These are phyloP conservation scores for Geosmithia flava DNA, from an alignment of 2,329 filamentous ascomycete genomes.

Conservation along the genomic window DNA sequence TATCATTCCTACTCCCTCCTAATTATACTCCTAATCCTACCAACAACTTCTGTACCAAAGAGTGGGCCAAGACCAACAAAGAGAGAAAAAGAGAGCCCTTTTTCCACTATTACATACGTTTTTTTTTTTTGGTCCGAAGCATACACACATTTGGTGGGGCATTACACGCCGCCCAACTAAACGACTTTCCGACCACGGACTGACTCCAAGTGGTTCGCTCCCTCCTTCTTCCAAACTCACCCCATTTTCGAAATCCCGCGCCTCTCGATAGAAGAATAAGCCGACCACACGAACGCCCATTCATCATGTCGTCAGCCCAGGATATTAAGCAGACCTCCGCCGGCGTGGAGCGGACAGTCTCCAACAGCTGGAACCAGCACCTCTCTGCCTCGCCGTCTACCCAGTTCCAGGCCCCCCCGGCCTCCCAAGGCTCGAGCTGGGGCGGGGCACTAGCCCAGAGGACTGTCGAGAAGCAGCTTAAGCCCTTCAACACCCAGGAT, in stretches of 20 bases:
- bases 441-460: slow-evolving; percentile 25
- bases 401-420: slow-evolving; percentile 52
- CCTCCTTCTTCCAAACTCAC: neutral
- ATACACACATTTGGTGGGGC: neutral
- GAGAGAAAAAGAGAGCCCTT: neutral
- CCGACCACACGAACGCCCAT: neutral
- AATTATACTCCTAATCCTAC: too few species aligned
- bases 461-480: slow-evolving; percentile 57
- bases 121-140: neutral
- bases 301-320: slow-evolving; percentile 28
- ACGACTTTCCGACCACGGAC: neutral
- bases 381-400: slow-evolving; percentile 65
- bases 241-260: neutral
- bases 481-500: slow-evolving; percentile 90
- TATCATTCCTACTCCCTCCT: too few species aligned
- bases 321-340: slow-evolving; percentile 30
- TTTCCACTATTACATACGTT: neutral
- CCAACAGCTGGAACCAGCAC: slow-evolving; percentile 42
- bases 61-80: neutral
- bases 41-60: too few species aligned
- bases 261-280: neutral
- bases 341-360: slow-evolving; percentile 19
- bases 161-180: neutral
- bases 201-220: neutral
- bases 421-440: slow-evolving; percentile 58